Evolutionary conservation across 2,329 filamentous ascomycete species (phyloP), one percentile per base, ranked within the genome.

Genomic region (Tolypocladium tundrense): DNA sequence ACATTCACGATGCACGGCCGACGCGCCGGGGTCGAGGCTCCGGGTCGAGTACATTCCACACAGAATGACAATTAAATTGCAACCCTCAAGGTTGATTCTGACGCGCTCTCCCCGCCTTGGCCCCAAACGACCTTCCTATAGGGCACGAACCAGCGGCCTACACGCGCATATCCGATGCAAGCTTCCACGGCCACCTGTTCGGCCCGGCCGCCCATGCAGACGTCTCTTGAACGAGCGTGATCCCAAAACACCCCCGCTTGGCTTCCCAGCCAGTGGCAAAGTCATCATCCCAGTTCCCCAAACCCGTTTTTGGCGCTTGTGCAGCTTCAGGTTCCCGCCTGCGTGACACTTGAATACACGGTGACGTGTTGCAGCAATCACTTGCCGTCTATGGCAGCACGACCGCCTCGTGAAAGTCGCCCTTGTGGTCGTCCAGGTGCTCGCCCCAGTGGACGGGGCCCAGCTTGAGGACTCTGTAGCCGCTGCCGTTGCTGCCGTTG

Each of bases 361-460:
- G 27, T 33, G 27, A 50, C 27, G 43, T 48, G 43, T n/a, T 48
- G 11, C 45, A n/a, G 10, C 14, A 2, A 14, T 42, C 52, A 13
- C 52, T 27, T 54, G 37, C 27, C 27, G 11, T n/a, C 45, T 50
- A 55, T 3, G 53, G 53, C 24, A 37, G 39, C 39, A 72, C 72
- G 45, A 78, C 70, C 11, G 56, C 50, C 65, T 81, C 77, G 70
- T 79, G 71, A 69, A 75, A 85, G 74, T 86, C 83, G 52, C 73
- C 76, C 73, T 81, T 78, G 74, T 82, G 74, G 57, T 79, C 80
- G 61, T 76, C 81, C 27, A 73, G 72, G 70, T 83, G 80, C 75
- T 82, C 82, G 63, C 84, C 84, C 71, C 77, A 85, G 77, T 86
- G 82, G 59, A 86, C 83, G 40, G 83, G 83, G 31, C 81, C 81